Evolutionary conservation across 441 rosid genomes (phyloP).

Genomic region (Eutrema salsugineum): DNA sequence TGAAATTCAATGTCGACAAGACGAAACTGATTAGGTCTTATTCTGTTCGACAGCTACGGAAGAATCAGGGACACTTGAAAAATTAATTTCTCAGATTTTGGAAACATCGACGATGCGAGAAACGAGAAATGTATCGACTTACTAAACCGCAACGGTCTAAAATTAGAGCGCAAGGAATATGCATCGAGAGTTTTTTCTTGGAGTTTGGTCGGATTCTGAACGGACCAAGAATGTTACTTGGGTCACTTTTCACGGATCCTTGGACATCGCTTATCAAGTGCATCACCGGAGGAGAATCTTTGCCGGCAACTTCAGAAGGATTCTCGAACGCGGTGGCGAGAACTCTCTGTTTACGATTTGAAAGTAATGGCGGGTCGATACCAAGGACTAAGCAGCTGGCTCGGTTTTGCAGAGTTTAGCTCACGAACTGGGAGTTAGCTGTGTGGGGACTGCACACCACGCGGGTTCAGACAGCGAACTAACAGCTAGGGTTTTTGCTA

Average conservation of each 20-base stretch:
- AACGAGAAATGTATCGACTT: neutral
- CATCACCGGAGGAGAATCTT: neutral
- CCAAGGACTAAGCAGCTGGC: neutral
- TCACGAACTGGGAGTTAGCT: neutral
- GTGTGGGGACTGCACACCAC: neutral
- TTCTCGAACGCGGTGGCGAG: neutral
- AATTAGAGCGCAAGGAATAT: neutral
- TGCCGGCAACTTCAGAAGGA: neutral
- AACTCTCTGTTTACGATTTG: neutral
- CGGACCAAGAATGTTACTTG: neutral
- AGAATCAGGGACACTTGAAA: neutral
- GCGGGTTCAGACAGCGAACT: constrained; percentile 3
- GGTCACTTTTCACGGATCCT: constrained; percentile 16
- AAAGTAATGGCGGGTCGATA: neutral
- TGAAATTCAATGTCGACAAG: neutral
- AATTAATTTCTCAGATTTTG: constrained; percentile 2
- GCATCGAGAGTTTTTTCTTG: neutral
- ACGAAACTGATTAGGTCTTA: constrained; percentile 17
- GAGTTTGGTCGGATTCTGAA: neutral
- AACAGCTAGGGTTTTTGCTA: neutral
- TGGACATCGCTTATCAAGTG: constrained; percentile 6
- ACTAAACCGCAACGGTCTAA: neutral
- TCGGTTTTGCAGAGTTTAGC: neutral
- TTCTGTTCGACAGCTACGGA: neutral
- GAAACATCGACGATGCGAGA: neutral